Conservation (phyloP, 1,139 yeast genomes). For the Neolecta irregularis region DNA sequence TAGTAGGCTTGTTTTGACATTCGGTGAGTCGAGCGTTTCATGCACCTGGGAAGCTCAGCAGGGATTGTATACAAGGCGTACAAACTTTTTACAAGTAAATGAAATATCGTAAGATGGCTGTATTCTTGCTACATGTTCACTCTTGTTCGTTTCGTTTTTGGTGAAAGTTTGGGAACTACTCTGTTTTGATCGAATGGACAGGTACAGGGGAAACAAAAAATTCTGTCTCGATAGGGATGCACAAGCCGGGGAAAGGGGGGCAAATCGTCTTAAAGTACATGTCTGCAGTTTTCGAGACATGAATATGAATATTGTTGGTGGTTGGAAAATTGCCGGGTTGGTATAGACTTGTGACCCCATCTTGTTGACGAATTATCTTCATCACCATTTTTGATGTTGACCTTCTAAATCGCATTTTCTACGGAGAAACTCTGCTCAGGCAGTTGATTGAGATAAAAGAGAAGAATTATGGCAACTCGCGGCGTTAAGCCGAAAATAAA, state of each 20-base stretch:
- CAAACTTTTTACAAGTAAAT: slow-evolving; percentile 68
- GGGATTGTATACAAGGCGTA: not conserved
- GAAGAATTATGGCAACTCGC: slow-evolving; percentile 1
- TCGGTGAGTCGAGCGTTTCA: slow-evolving; percentile 67
- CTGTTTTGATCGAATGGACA: too few species aligned
- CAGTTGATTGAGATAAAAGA: not conserved
- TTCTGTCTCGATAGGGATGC: not conserved
- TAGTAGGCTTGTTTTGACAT: slow-evolving; percentile 86
- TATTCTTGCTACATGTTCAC: slow-evolving; percentile 1
- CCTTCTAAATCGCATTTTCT: not conserved
- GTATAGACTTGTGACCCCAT: not conserved
- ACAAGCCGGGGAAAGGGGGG: too few species aligned
- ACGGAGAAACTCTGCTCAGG: too few species aligned
- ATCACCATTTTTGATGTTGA: slow-evolving; percentile 1
- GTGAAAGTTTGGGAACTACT: too few species aligned
- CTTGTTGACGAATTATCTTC: not conserved
- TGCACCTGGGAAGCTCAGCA: slow-evolving; percentile 29
- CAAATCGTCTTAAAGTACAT: too few species aligned
- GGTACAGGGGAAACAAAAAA: not conserved
- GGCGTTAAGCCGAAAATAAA: not conserved
- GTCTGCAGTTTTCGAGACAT: too few species aligned
- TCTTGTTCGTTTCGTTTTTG: slow-evolving; percentile 3
- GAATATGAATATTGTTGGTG: too few species aligned
- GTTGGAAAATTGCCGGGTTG: too few species aligned
- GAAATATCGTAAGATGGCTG: slow-evolving; percentile 74